Conservation (phyloP, 768 basidiomycete genomes). For the Kwoniella pini region DNA sequence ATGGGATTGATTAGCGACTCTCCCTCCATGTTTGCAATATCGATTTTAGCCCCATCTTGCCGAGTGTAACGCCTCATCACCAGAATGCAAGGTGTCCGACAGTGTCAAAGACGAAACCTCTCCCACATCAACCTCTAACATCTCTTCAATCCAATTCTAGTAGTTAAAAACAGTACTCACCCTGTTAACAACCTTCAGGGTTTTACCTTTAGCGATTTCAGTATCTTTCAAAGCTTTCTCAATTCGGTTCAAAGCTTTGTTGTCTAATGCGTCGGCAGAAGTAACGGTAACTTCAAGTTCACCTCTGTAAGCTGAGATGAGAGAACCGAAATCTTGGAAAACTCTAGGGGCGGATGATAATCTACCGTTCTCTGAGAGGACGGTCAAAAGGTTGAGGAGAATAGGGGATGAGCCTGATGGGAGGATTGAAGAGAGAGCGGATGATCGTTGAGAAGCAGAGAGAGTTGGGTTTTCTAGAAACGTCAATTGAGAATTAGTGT, state of each 20-base stretch:
- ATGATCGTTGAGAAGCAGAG: constrained; percentile 70
- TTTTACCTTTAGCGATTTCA: constrained; percentile 83
- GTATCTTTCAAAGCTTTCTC: constrained; percentile 84
- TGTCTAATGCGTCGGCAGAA: constrained; percentile 74
- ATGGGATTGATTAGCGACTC: no score
- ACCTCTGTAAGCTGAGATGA: constrained; percentile 84
- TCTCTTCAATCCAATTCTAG: no score
- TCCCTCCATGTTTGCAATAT: no score
- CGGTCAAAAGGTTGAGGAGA: constrained; percentile 85
- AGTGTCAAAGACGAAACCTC: no score
- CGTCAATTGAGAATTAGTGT: not conserved
- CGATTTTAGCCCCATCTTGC: no score
- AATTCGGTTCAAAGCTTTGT: constrained; percentile 70
- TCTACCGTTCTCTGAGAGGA: constrained; percentile 91
- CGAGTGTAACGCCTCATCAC: not conserved
- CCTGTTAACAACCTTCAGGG: constrained; percentile 87
- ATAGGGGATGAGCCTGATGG: constrained; percentile 60
- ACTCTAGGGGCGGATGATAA: constrained; percentile 79
- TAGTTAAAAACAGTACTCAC: constrained; percentile 57
- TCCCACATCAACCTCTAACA: no score
- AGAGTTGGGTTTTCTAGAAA: constrained; percentile 77
- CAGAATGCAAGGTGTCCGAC: no score
- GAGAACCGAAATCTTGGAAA: constrained; percentile 85
- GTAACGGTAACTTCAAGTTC: constrained; percentile 92
- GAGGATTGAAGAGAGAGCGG: constrained; percentile 69